These are phyloP conservation scores for Salix purpurea DNA, from an alignment of 345 rosid species.

Conservation along the genomic window DNA sequence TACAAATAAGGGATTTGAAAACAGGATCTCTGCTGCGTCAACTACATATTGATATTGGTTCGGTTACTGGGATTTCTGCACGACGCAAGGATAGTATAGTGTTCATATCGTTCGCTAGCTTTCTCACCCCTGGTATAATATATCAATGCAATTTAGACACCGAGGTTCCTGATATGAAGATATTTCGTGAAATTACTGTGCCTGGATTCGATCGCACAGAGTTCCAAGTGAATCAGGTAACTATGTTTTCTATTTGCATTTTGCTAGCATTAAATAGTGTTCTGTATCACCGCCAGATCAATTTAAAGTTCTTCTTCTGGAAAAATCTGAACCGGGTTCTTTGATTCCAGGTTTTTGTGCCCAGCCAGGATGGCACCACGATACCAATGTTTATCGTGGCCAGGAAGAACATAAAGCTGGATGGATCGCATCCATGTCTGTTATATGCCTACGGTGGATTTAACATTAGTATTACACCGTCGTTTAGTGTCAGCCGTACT, in stretches of 20 bases:
- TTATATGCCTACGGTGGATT: conserved; percentile 94
- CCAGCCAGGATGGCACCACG: conserved; percentile 74
- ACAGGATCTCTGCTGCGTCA: conserved; percentile 68
- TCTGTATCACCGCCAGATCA: too few species aligned
- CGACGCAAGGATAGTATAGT: conserved; percentile 53
- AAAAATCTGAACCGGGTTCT: neutral
- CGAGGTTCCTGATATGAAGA: conserved; percentile 55
- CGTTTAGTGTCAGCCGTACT: conserved; percentile 60
- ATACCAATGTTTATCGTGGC: conserved; percentile 78
- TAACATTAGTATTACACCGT: conserved; percentile 63
- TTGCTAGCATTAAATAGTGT: neutral
- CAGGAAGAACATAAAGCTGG: conserved; percentile 48
- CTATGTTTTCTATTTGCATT: neutral
- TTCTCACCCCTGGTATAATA: conserved; percentile 82
- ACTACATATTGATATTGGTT: conserved; percentile 77
- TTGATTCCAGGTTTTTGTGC: conserved; percentile 61
- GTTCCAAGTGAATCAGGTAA: conserved; percentile 77
- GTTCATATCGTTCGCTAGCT: conserved; percentile 72
- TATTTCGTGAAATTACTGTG: conserved; percentile 68
- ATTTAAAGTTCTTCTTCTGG: neutral
- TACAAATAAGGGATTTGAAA: conserved; percentile 75
- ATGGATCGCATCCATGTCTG: conserved; percentile 89
- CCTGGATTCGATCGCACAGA: conserved; percentile 73
- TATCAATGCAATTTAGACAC: conserved; percentile 62
- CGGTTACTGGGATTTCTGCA: conserved; percentile 56